A percentile compares a stretch with the other conserved stretches of the same genome.
phyloP scores from a whole-genome alignment of 345 rosid species.

The Firmiana major region DNA sequence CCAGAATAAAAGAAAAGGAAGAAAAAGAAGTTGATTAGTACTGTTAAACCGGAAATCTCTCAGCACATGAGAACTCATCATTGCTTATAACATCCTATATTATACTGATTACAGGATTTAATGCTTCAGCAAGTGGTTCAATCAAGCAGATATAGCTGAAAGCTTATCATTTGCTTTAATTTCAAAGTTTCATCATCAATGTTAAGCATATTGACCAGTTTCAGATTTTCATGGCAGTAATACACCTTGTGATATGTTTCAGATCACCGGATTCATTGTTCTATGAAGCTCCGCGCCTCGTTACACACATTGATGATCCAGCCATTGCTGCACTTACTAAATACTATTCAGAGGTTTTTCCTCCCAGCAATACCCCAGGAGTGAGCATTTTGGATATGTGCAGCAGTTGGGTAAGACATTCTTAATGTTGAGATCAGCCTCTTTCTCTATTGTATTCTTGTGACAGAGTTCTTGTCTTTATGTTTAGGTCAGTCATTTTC shows the following conservation, averaged over 20 bases:
- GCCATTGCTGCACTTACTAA: conserved; percentile 85
- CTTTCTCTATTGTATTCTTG: not conserved
- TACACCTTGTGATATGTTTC: conserved; percentile 10
- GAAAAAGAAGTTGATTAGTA: not conserved
- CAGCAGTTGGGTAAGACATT: conserved; percentile 81
- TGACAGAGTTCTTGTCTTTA: not conserved
- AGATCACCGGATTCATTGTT: conserved; percentile 76
- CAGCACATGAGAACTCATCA: not conserved
- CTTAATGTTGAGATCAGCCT: not conserved
- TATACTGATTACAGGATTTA: not conserved
- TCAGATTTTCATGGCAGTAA: not conserved
- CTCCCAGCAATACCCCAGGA: conserved; percentile 75
- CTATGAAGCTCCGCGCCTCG: conserved; percentile 83
- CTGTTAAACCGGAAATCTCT: not conserved
- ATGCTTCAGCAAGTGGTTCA: not conserved
- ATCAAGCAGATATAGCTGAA: not conserved
- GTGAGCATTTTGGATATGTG: conserved; percentile 86
- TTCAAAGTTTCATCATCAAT: conserved; percentile 3
- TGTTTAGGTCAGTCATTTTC: conserved; percentile 84
- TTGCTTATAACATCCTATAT: not conserved
- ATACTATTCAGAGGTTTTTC: conserved; percentile 73
- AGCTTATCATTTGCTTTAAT: not conserved
- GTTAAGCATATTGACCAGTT: not conserved
- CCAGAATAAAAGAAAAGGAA: not conserved
- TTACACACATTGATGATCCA: conserved; percentile 87